Conservation (phyloP, 768 basidiomycete species). For the Kwoniella newhampshirensis region DNA sequence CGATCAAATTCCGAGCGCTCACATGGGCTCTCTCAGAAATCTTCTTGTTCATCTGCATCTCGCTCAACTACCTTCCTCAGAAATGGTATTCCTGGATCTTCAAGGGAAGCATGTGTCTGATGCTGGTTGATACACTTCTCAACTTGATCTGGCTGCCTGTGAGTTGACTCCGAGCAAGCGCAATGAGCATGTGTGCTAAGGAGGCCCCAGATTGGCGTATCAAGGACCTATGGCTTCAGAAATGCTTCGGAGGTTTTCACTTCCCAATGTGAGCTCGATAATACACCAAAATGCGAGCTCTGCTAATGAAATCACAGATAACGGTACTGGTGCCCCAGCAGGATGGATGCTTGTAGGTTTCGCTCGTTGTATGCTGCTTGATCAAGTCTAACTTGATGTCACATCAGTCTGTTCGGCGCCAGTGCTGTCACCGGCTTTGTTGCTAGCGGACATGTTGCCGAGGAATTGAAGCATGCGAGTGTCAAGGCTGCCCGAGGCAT, state of each 20-base stretch:
- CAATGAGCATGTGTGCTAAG: not conserved
- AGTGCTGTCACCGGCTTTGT: constrained; percentile 81
- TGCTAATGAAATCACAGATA: constrained; percentile 65
- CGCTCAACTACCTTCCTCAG: constrained; percentile 83
- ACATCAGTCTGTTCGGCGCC: not conserved
- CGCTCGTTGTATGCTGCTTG: constrained; percentile 65
- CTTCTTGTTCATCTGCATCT: constrained; percentile 68
- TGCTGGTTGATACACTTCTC: constrained; percentile 70
- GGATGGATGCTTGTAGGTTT: constrained; percentile 91
- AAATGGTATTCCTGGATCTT: constrained; percentile 72
- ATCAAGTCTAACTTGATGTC: not conserved
- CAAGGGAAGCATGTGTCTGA: constrained; percentile 32
- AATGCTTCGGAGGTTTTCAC: constrained; percentile 80
- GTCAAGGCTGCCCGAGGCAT: constrained; percentile 80
- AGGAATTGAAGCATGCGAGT: constrained; percentile 84
- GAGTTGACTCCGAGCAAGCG: not conserved
- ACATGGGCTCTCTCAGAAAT: constrained; percentile 67
- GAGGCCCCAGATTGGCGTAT: constrained; percentile 65
- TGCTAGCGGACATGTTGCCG: constrained; percentile 81
- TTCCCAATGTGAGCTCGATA: not conserved
- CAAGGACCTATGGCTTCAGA: constrained; percentile 84
- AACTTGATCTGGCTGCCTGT: constrained; percentile 83
- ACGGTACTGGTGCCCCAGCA: constrained; percentile 80
- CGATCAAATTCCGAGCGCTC: constrained; percentile 72
- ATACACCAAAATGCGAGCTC: not conserved